Conservation (phyloP, 805 yeast genomes). For the Saturnispora quitensis region DNA sequence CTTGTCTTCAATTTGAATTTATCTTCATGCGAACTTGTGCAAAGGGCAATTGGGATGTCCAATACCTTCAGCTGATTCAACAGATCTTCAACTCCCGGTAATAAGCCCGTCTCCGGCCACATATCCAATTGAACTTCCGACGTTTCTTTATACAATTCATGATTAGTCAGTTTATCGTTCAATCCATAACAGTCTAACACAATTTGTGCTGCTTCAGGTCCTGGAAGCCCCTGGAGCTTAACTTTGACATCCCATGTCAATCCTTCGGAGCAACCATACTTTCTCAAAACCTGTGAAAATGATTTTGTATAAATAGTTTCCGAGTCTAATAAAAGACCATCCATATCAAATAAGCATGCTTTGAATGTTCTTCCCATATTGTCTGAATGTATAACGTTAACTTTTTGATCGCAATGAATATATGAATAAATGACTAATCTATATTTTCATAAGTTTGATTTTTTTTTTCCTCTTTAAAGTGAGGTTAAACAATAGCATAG, state of each 20-base stretch:
- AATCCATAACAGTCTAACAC: conserved; percentile 62
- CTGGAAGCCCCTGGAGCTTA: conserved; percentile 86
- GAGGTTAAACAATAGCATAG: neutral
- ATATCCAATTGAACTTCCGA: conserved; percentile 40
- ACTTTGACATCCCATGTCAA: conserved; percentile 87
- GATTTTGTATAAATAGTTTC: conserved; percentile 87
- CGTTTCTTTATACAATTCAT: conserved; percentile 48
- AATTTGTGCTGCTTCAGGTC: conserved; percentile 56
- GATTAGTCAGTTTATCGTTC: conserved; percentile 46
- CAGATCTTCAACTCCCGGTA: conserved; percentile 82
- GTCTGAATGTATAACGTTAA: neutral
- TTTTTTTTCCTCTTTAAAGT: neutral
- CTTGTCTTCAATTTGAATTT: conserved; percentile 67
- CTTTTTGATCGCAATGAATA: neutral
- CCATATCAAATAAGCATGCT: conserved; percentile 61
- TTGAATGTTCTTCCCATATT: conserved; percentile 12
- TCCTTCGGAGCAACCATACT: conserved; percentile 53
- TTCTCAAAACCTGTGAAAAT: conserved; percentile 50
- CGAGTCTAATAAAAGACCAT: conserved; percentile 85
- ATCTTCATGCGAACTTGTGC: conserved; percentile 66
- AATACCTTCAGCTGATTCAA: conserved; percentile 41
- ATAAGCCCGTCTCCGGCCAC: conserved; percentile 58
- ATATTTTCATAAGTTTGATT: neutral
- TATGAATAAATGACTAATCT: neutral
- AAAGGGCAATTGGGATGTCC: conserved; percentile 75